Evolutionary conservation across 2,329 filamentous ascomycete species (phyloP).

Genomic region (Colletotrichum somersetense): DNA sequence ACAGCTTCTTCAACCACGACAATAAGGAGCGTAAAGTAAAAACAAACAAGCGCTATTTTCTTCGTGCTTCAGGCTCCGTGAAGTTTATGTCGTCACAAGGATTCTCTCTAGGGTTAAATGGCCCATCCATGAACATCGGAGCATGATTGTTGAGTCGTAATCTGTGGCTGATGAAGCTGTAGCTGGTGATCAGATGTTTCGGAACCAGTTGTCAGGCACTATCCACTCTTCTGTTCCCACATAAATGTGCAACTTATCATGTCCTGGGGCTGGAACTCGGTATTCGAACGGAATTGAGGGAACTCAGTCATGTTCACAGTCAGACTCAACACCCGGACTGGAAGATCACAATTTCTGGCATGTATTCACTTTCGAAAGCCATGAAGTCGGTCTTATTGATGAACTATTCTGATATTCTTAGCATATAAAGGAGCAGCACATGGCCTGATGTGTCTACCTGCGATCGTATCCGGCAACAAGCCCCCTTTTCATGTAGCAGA

Average conservation of each 20-base stretch:
- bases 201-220: background rate
- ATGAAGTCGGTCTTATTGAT: background rate
- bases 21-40: background rate
- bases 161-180: background rate
- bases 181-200: background rate
- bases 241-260: background rate
- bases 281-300: background rate
- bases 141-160: background rate
- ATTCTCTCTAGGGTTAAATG: background rate
- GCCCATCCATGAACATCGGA: background rate
- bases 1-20: background rate
- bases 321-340: background rate
- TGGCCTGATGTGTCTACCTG: background rate
- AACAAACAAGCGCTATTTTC: background rate
- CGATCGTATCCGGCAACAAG: background rate
- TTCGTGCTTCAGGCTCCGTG: background rate
- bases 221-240: background rate
- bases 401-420: too few species aligned
- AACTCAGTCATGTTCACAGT: background rate
- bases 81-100: too few species aligned
- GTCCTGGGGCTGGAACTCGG: background rate
- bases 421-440: background rate
- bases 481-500: background rate
- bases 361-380: background rate
- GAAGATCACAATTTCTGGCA: background rate